These are phyloP conservation scores for Vaccinium corymbosum DNA, from an alignment of 148 eudicot genomes.

Conservation along the genomic window DNA sequence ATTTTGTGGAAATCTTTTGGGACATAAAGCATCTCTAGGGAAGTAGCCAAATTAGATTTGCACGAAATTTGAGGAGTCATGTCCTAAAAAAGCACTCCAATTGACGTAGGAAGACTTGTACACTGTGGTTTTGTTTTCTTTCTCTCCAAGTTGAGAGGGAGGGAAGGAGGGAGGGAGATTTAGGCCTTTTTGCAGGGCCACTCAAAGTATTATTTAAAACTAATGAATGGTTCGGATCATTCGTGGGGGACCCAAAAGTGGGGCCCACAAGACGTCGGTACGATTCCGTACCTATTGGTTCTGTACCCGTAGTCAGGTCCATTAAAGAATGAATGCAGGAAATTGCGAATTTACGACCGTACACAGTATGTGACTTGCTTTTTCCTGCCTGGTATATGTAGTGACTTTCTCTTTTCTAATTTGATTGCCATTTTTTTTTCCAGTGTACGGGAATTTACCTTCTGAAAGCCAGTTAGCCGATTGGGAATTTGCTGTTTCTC, in stretches of 20 bases:
- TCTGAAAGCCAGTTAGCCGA: constrained; percentile 77
- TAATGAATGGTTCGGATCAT: no score
- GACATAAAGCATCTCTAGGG: neutral
- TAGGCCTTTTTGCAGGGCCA: no score
- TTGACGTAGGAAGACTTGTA: neutral
- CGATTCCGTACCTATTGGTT: no score
- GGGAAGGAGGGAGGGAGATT: neutral
- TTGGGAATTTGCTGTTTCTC: constrained; percentile 94
- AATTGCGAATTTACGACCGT: neutral
- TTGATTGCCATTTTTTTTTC: constrained; percentile 18
- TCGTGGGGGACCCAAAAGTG: no score
- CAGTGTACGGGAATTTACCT: constrained; percentile 97
- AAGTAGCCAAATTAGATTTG: neutral
- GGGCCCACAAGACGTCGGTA: no score
- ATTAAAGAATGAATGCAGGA: neutral
- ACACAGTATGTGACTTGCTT: neutral
- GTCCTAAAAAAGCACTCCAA: neutral
- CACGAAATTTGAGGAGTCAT: neutral
- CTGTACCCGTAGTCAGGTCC: no score
- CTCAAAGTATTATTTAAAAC: no score
- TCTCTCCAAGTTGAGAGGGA: neutral
- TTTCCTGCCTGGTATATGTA: neutral
- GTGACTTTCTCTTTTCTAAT: constrained; percentile 5
- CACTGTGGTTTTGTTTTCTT: neutral
- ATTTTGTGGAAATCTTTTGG: neutral